phyloP scores from a whole-genome alignment of 345 rosid genomes.

The Hibiscus syriacus region DNA sequence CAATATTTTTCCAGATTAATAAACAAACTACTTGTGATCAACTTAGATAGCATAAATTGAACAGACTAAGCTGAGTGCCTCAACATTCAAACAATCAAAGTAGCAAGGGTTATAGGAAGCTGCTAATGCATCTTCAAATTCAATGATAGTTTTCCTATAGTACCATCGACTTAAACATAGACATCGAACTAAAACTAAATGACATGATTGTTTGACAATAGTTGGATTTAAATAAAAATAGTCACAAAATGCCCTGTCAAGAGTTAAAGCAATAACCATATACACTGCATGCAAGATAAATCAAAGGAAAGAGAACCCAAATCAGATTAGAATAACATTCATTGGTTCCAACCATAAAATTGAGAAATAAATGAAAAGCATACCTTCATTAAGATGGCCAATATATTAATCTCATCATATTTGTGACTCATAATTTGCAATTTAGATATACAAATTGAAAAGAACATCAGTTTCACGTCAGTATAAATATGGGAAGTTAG shows the following conservation, averaged over 20 bases:
- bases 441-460: neutral
- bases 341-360: neutral
- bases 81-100: neutral
- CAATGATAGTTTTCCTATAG: neutral
- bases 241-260: neutral
- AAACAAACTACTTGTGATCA: neutral
- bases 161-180: neutral
- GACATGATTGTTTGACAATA: neutral
- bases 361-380: neutral
- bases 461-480: neutral
- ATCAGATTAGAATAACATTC: too few species aligned
- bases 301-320: too few species aligned
- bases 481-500: neutral
- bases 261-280: neutral
- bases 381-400: neutral
- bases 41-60: neutral
- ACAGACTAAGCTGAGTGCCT: slow-evolving; percentile 1
- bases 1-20: neutral
- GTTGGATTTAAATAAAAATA: neutral
- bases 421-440: neutral
- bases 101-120: neutral
- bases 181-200: neutral
- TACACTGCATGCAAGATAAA: too few species aligned
- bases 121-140: slow-evolving; percentile 1
- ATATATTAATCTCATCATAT: neutral